Evolutionary conservation across 208 protist genomes (phyloP).

Genomic region (Lotmaria passim): DNA sequence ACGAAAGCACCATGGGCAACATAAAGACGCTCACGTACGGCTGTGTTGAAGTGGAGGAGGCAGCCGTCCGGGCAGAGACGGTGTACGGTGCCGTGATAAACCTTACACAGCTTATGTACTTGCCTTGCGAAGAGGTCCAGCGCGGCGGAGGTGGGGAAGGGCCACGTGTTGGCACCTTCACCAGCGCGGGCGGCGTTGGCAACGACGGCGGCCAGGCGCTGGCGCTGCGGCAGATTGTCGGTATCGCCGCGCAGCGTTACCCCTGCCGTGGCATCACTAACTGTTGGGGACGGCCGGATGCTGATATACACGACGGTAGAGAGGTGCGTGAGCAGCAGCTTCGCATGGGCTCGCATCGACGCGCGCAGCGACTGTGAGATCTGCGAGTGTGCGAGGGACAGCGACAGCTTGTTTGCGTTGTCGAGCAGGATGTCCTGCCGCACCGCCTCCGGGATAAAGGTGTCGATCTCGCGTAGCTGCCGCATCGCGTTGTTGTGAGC

Average conservation of each 20-base stretch:
- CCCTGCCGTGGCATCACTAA: not conserved
- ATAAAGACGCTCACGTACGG: constrained; percentile 8
- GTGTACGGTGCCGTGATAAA: constrained; percentile 17
- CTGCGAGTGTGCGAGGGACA: not conserved
- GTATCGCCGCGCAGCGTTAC: not conserved
- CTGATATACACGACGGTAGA: constrained; percentile 28
- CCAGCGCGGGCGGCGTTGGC: not conserved
- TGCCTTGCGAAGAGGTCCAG: constrained; percentile 15
- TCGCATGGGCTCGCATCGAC: not conserved
- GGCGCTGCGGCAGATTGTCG: not conserved
- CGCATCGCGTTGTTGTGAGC: constrained; percentile 23
- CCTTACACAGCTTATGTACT: constrained; percentile 15
- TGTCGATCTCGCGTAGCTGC: constrained; percentile 24
- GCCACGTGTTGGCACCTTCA: not conserved
- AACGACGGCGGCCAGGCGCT: constrained; percentile 8
- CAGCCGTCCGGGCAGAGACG: constrained; percentile 27
- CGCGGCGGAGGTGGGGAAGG: constrained; percentile 13
- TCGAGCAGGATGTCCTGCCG: not conserved
- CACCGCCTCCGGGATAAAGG: constrained; percentile 22
- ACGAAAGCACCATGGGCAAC: not conserved
- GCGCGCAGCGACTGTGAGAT: not conserved
- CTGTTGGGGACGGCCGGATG: not conserved
- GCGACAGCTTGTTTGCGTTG: not conserved
- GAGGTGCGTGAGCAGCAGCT: constrained; percentile 10
- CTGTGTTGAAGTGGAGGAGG: constrained; percentile 28